phyloP scores from a whole-genome alignment of 192 early-diverging fungal genomes.

The Martensiomyces pterosporus region DNA sequence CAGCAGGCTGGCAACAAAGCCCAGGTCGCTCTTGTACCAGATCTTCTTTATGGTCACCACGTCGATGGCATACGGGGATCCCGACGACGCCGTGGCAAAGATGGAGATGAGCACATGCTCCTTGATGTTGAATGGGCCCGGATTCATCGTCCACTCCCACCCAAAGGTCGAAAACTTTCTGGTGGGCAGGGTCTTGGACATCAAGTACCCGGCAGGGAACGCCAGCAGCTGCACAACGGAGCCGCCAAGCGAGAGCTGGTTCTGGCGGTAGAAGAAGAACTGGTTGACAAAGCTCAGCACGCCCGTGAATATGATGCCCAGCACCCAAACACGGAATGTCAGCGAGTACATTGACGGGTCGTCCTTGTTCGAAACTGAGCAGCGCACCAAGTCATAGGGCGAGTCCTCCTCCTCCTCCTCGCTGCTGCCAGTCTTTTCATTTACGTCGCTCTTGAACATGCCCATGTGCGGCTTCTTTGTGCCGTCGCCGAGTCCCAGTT shows the following conservation, averaged over 20 bases:
- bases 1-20: slow-evolving; percentile 60
- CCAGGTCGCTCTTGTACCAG: slow-evolving; percentile 67
- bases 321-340: slow-evolving; percentile 69
- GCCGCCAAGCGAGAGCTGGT: slow-evolving; percentile 65
- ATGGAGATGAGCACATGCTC: slow-evolving; percentile 81
- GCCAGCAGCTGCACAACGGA: slow-evolving; percentile 69
- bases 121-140: slow-evolving; percentile 82
- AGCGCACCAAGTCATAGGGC: slow-evolving; percentile 65
- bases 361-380: slow-evolving; percentile 64
- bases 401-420: slow-evolving; percentile 32
- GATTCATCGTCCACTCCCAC: slow-evolving; percentile 59
- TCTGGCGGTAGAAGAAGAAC: slow-evolving; percentile 83
- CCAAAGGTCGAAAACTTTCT: slow-evolving; percentile 51
- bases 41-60: slow-evolving; percentile 65
- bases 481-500: background rate
- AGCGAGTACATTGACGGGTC: slow-evolving; percentile 59
- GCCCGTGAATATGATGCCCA: slow-evolving; percentile 62
- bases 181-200: slow-evolving; percentile 59
- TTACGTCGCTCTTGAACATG: slow-evolving; percentile 54
- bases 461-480: slow-evolving; percentile 48
- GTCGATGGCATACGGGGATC: slow-evolving; percentile 70
- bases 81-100: slow-evolving; percentile 68
- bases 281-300: slow-evolving; percentile 67
- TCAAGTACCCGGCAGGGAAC: slow-evolving; percentile 66
- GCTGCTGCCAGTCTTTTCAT: slow-evolving; percentile 23